Evolutionary conservation across 1,139 yeast species (phyloP).

Genomic region (Taphrina communis): DNA sequence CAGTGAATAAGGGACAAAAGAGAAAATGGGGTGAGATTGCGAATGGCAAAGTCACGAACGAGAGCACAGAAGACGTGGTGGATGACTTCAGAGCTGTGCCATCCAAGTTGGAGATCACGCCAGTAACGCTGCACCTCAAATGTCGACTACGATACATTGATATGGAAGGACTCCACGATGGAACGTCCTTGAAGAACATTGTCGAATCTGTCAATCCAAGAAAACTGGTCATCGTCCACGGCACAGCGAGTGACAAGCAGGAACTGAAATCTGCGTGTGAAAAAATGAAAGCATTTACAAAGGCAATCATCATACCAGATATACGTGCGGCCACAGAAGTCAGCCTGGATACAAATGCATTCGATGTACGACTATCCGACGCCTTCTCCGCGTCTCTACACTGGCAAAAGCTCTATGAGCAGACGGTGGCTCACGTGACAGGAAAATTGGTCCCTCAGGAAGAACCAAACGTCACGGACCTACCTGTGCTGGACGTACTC

Average conservation of each 20-base stretch:
- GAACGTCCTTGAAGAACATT: conserved; percentile 79
- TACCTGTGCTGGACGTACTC: conserved; percentile 48
- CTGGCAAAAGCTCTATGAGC: conserved; percentile 88
- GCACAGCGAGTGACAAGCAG: conserved; percentile 42
- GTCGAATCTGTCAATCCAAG: conserved; percentile 81
- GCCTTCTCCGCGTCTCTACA: conserved; percentile 64
- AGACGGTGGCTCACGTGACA: conserved; percentile 77
- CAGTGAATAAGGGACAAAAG: conserved; percentile 40
- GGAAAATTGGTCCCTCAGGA: conserved; percentile 55
- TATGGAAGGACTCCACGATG: conserved; percentile 82
- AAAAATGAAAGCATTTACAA: conserved; percentile 43
- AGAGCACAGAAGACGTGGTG: conserved; percentile 33
- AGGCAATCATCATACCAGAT: conserved; percentile 45
- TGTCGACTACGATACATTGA: conserved; percentile 83
- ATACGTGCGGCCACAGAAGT: conserved; percentile 46
- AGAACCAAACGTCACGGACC: conserved; percentile 42
- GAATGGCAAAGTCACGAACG: conserved; percentile 26
- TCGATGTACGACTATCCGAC: conserved; percentile 74
- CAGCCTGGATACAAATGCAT: conserved; percentile 55
- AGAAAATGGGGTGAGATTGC: conserved; percentile 43
- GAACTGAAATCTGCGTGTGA: conserved; percentile 44
- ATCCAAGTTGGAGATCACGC: conserved; percentile 43
- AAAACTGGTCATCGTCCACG: conserved; percentile 61
- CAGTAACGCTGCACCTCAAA: conserved; percentile 49
- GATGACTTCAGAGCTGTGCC: conserved; percentile 42